Percentiles rank a stretch among this genome's conserved stretches.
Conservation (phyloP, 2,329 filamentous ascomycete genomes). For the Cordyceps fumosorosea region DNA sequence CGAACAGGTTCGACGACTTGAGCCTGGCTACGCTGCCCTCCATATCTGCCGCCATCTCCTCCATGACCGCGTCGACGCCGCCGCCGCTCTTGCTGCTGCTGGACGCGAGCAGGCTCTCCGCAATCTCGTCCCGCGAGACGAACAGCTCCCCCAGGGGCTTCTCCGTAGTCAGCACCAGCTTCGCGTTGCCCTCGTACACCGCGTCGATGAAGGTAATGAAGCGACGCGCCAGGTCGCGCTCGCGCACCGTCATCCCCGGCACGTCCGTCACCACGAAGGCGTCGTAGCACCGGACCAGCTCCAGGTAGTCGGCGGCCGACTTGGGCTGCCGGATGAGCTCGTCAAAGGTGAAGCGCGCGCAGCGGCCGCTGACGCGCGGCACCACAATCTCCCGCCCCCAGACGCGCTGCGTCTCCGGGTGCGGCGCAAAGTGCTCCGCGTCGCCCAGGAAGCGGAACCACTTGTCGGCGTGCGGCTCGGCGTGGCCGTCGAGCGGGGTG, state of each 20-base stretch:
- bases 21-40: constrained; percentile 78
- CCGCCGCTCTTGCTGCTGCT: constrained; percentile 23
- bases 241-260: constrained; percentile 81
- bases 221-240: constrained; percentile 79
- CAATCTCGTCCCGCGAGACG: constrained; percentile 64
- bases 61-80: constrained; percentile 62
- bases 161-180: constrained; percentile 85
- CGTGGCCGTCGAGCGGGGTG: constrained; percentile 72
- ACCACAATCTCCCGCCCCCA: constrained; percentile 91
- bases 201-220: constrained; percentile 99
- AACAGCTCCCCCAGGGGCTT: constrained; percentile 83
- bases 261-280: constrained; percentile 89
- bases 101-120: constrained; percentile 47
- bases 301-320: constrained; percentile 90
- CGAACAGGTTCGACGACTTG: constrained; percentile 81
- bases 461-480: constrained; percentile 75
- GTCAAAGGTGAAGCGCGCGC: constrained; percentile 86
- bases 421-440: constrained; percentile 65
- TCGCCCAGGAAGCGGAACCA: constrained; percentile 97
- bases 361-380: constrained; percentile 78
- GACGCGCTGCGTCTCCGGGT: constrained; percentile 71
- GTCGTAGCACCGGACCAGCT: constrained; percentile 83
- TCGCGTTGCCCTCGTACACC: constrained; percentile 88
- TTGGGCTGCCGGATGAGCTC: constrained; percentile 85
- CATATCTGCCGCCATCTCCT: constrained; percentile 78